Base-by-base conservation (phyloP, 2,329 filamentous ascomycete species). In the Monosporascus sp. region DNA sequence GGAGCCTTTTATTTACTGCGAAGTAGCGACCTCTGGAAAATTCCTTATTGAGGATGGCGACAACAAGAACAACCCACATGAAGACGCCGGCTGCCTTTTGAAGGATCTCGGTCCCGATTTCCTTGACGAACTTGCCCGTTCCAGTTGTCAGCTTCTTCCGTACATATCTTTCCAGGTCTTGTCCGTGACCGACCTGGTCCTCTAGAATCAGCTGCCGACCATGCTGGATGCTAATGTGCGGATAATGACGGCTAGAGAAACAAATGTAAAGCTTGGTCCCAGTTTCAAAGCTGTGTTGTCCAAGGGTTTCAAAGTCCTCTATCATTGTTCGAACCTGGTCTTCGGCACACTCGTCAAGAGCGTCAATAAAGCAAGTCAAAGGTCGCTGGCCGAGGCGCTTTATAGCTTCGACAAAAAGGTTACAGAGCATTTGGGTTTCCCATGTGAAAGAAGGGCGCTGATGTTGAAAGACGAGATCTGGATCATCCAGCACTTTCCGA, bases 231-330 rank as follows among this genome's bases (percentile, higher is more conserved):
- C 48, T 62, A 31, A 79, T 71, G 6, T 72, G 51, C 0, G 76
- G 76, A 27, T 79, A 79, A 38, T 77, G 72, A 0, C 78, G 65
- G 49, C 58, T 60, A 3, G 57, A 57, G 35, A 60, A 59, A 38
- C 54, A 59, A 2, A 59, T 31, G 7, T 49, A 49, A 6, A 57
- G 20, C 17, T 48, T 37, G n/a, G 35, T 8, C 1, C 22, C 9
- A 8, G 17, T n/a, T 1, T n/a, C 8, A 2, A 46, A 5, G 2
- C 38, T 37, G 14, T 7, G 15, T 11, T 53, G 20, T n/a, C 49
- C 48, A 8, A 60, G n/a, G 7, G 48, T 15, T 15, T 52, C 43
- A 15, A 57, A 56, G 38, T 49, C 54, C 6, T 24, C 22, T 0
- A 61, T 44, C 52, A 61, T 59, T 5, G 50, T 49, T 17, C 48